Evolutionary conservation across 1,284 basidiomycete genomes (phyloP).

Genomic region (Trametes versicolor): DNA sequence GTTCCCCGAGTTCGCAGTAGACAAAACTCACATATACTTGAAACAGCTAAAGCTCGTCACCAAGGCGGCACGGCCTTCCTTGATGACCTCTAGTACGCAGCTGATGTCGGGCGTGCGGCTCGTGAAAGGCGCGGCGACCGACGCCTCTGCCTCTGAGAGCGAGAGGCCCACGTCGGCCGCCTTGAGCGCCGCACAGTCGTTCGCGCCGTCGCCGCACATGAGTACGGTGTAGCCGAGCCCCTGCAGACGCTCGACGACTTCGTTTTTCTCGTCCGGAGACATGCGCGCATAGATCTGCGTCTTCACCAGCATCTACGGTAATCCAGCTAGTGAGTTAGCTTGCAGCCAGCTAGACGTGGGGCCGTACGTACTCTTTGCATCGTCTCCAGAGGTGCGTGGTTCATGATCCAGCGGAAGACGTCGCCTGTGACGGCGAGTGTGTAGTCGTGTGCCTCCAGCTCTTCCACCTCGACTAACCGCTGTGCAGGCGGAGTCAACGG

Average conservation of each 20-base stretch:
- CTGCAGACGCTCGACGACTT: constrained; percentile 96
- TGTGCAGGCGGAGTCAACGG: constrained; percentile 75
- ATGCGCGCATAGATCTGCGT: constrained; percentile 97
- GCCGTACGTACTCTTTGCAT: constrained; percentile 79
- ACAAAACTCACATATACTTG: constrained; percentile 89
- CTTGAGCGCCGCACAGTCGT: constrained; percentile 98
- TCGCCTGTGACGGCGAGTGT: constrained; percentile 96
- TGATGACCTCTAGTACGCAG: constrained; percentile 97
- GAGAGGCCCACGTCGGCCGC: constrained; percentile 98
- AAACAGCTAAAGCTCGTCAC: constrained; percentile 99
- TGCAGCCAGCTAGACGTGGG: background rate
- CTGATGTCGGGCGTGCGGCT: constrained; percentile 94
- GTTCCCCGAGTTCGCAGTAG: background rate
- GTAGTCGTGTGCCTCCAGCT: constrained; percentile 87
- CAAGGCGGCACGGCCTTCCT: constrained; percentile 93
- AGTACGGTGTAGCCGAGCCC: constrained; percentile 94
- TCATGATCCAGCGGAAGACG: constrained; percentile 98
- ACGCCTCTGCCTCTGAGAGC: constrained; percentile 97
- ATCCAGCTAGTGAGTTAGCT: background rate
- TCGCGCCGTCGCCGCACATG: constrained; percentile 99
- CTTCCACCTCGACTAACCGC: constrained; percentile 72
- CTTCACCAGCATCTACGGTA: constrained; percentile 94
- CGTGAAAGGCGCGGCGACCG: constrained; percentile 99
- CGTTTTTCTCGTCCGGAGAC: constrained; percentile 99
- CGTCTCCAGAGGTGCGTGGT: constrained; percentile 93